Conservation (phyloP, 805 yeast genomes). For the Sugiyamaella smithiae region DNA sequence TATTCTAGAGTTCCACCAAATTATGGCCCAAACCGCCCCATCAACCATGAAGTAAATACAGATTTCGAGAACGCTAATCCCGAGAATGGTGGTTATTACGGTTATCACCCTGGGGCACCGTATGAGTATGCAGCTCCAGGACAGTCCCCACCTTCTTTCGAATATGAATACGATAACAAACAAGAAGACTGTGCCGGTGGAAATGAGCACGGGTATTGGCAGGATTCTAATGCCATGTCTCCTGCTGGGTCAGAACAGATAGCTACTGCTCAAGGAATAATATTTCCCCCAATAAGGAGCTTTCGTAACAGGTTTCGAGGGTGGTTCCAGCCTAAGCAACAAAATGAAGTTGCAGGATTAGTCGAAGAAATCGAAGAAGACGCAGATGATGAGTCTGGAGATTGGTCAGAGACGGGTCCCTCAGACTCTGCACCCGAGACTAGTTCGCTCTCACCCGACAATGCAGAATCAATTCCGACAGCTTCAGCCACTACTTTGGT, state of each 20-base stretch:
- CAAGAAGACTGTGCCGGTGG: not conserved
- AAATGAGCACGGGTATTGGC: not conserved
- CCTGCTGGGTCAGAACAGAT: not conserved
- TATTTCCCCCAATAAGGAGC: not conserved
- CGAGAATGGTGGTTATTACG: not conserved
- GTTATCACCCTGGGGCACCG: not conserved
- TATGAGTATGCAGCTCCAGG: not conserved
- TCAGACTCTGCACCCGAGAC: no score
- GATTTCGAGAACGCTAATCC: not conserved
- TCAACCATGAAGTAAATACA: no score
- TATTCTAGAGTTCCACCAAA: not conserved
- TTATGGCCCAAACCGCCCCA: not conserved
- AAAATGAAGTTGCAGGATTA: not conserved
- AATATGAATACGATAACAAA: not conserved
- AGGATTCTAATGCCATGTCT: constrained; percentile 2
- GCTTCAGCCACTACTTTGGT: no score
- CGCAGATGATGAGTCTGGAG: not conserved
- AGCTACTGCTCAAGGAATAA: not conserved
- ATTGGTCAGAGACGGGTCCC: not conserved
- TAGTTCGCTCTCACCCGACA: no score
- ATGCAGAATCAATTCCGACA: no score
- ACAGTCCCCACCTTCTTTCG: not conserved
- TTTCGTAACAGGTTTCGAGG: constrained; percentile 3
- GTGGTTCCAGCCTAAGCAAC: not conserved
- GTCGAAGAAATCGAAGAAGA: not conserved